A percentile compares a stretch with the other conserved stretches of the same genome.
Evolutionary conservation across 805 yeast species (phyloP).

Genomic region (Metschnikowia orientalis): DNA sequence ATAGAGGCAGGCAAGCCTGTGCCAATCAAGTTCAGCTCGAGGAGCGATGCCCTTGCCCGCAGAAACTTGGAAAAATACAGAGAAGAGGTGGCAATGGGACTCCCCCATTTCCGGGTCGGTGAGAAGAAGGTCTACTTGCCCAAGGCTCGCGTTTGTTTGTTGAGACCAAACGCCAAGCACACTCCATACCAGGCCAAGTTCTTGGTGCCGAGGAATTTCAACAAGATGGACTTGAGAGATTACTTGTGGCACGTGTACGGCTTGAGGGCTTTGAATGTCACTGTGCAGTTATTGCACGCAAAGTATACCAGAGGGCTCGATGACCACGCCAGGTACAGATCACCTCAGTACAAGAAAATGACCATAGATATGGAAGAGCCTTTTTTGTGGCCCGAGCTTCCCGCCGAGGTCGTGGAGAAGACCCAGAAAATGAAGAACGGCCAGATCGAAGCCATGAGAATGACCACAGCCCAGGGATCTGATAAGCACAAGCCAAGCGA

Average conservation of each 20-base stretch:
- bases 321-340: constrained; percentile 68
- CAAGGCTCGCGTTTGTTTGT: constrained; percentile 69
- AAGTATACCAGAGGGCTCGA: constrained; percentile 50
- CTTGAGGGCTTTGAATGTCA: constrained; percentile 79
- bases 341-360: constrained; percentile 88
- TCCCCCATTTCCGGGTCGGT: constrained; percentile 82
- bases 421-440: constrained; percentile 42
- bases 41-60: constrained; percentile 34
- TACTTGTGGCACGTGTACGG: constrained; percentile 89
- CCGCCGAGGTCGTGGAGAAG: constrained; percentile 33
- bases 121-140: constrained; percentile 77
- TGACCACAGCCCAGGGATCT: constrained; percentile 54
- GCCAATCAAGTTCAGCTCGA: constrained; percentile 36
- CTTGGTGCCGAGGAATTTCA: constrained; percentile 88
- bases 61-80: constrained; percentile 37
- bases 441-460: constrained; percentile 48
- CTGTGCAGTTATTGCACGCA: constrained; percentile 79
- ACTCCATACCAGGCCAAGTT: constrained; percentile 97
- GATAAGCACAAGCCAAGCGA: constrained; percentile 63
- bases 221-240: constrained; percentile 91
- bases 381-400: constrained; percentile 83
- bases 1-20: constrained; percentile 37
- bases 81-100: constrained; percentile 54
- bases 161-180: constrained; percentile 93
- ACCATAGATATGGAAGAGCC: constrained; percentile 95